Conservation (phyloP, 768 basidiomycete genomes). For the Leccinum broughii region DNA sequence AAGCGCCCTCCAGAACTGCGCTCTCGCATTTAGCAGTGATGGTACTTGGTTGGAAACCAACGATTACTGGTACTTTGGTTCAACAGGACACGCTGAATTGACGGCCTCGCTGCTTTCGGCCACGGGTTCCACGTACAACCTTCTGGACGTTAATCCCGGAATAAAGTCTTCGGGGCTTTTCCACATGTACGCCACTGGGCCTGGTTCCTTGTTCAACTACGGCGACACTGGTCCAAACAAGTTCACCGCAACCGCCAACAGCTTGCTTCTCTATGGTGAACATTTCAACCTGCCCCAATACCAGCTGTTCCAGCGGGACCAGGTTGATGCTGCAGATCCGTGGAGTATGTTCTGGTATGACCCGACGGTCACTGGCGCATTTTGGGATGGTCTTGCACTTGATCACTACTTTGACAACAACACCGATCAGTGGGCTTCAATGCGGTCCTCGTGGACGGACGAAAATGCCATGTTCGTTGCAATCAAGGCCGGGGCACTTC, state of each 20-base stretch:
- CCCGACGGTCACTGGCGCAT: constrained; percentile 78
- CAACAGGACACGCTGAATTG: constrained; percentile 90
- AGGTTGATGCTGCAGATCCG: constrained; percentile 76
- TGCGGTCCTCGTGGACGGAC: constrained; percentile 93
- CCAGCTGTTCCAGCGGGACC: constrained; percentile 90
- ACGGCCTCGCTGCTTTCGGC: constrained; percentile 77
- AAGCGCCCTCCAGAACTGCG: constrained; percentile 81
- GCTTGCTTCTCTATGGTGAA: constrained; percentile 74
- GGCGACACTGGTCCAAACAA: constrained; percentile 81
- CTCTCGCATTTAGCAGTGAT: constrained; percentile 57
- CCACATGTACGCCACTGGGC: constrained; percentile 87
- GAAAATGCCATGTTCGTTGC: constrained; percentile 79
- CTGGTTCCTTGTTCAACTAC: constrained; percentile 80
- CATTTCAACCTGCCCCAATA: constrained; percentile 72
- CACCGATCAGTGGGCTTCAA: constrained; percentile 84
- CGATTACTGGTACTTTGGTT: constrained; percentile 96
- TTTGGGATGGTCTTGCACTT: constrained; percentile 83
- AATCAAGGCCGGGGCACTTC: constrained; percentile 81
- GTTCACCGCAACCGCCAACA: constrained; percentile 90
- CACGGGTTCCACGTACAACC: constrained; percentile 78
- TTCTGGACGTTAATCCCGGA: constrained; percentile 70
- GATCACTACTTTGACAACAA: constrained; percentile 79
- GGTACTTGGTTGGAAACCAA: constrained; percentile 94
- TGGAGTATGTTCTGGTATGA: constrained; percentile 96
- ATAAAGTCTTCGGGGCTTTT: constrained; percentile 73